A percentile compares a stretch with the other conserved stretches of the same genome.
Conservation (phyloP, 1,139 yeast species). For the Yamadazyma epiphylla region DNA sequence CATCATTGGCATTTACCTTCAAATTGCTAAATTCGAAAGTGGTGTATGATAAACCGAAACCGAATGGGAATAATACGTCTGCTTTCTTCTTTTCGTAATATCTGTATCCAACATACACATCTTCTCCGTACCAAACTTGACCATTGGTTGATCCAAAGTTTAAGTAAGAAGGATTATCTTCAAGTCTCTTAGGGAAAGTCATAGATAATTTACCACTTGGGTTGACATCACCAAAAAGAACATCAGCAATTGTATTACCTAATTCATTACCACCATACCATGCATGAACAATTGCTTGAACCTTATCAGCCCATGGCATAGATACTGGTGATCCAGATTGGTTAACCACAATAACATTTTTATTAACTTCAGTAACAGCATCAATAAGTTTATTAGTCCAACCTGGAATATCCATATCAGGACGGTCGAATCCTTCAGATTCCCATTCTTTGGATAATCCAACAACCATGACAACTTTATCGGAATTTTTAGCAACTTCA, state of each 20-base stretch:
- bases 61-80: slow-evolving; percentile 54
- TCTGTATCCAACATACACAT: slow-evolving; percentile 58
- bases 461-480: slow-evolving; percentile 40
- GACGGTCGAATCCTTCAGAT: slow-evolving; percentile 34
- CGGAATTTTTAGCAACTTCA: slow-evolving; percentile 25
- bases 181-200: slow-evolving; percentile 45
- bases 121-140: slow-evolving; percentile 51
- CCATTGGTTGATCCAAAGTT: slow-evolving; percentile 38
- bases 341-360: slow-evolving; percentile 51
- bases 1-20: slow-evolving; percentile 12
- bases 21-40: slow-evolving; percentile 27
- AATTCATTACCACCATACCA: slow-evolving; percentile 36
- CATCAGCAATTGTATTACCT: slow-evolving; percentile 22
- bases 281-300: slow-evolving; percentile 48
- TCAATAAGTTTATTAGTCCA: slow-evolving; percentile 43
- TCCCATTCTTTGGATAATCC: slow-evolving; percentile 39
- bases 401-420: slow-evolving; percentile 41
- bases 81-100: slow-evolving; percentile 49
- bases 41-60: slow-evolving; percentile 59
- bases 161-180: slow-evolving; percentile 44
- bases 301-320: slow-evolving; percentile 52
- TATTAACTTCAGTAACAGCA: slow-evolving; percentile 45
- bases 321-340: slow-evolving; percentile 64
- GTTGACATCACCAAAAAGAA: slow-evolving; percentile 21
- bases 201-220: slow-evolving; percentile 30